phyloP scores from a whole-genome alignment of 2,329 filamentous ascomycete genomes.

The Diaporthe sp. region DNA sequence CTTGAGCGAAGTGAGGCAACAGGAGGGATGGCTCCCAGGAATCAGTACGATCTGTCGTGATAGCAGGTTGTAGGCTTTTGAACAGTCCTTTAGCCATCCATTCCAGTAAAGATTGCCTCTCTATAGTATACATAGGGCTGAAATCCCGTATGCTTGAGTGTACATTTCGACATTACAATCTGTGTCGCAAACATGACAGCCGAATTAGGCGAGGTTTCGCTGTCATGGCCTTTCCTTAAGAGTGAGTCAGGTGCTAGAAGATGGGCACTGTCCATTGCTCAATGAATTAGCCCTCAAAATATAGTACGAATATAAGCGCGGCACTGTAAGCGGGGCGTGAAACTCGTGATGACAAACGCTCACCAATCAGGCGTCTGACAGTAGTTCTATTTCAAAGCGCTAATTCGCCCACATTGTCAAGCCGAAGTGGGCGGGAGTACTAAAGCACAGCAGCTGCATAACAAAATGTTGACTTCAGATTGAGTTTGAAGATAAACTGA shows the following conservation, averaged over 20 bases:
- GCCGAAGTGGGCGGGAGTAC: not conserved
- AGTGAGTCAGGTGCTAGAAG: not conserved
- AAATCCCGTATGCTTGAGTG: not conserved
- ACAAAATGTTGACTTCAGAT: not conserved
- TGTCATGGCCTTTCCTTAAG: not conserved
- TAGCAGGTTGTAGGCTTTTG: not conserved
- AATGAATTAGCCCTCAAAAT: rapidly evolving
- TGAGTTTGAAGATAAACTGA: not conserved
- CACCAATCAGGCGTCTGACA: conserved; percentile 21
- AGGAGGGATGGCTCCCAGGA: not conserved
- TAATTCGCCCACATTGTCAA: not conserved
- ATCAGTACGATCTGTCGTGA: not conserved
- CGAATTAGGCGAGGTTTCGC: not conserved
- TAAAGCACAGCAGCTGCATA: conserved; percentile 3
- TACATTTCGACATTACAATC: not conserved
- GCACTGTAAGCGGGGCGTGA: conserved; percentile 6
- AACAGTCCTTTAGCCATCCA: not conserved
- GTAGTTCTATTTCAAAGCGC: conserved; percentile 5
- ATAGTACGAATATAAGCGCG: conserved; percentile 17
- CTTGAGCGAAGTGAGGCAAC: not conserved
- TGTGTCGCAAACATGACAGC: not conserved
- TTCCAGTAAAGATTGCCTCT: not conserved
- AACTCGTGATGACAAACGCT: conserved; percentile 29
- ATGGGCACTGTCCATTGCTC: not conserved
- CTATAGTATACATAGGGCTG: not conserved